Evolutionary conservation across 331 rosid species (phyloP), one percentile per base, ranked within the genome.

Genomic region (Malus hybrid): DNA sequence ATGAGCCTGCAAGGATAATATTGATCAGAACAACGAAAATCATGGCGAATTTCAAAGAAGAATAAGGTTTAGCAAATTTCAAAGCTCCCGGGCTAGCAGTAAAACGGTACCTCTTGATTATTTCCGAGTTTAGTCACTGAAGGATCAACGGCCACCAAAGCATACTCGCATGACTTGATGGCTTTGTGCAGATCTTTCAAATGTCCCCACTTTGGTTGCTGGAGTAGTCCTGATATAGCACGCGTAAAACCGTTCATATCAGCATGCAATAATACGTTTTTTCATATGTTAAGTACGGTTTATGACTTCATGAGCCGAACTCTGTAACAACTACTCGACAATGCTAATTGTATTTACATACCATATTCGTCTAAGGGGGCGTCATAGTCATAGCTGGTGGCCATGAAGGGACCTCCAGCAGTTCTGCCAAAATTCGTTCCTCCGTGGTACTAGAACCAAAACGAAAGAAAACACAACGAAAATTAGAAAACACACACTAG

Each of bases 361-460:
- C 99, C 99, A 50, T 59, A 94, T 85, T 94, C 99, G 63, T 94
- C 99, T 8, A 94, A 48, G 10, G 97, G 97, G 75, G 97, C 99
- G 80, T 94, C 97, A 52, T 87, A 94, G 78, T 94, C 99, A 46
- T 94, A 94, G 83, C 97, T 94, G 28, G 97, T 92, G 6, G 99
- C 92, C 66, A 92, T 90, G 85, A 92, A 94, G 65, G 84, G 97
- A 19, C 99, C 99, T 15, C 97, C 89, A 1, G 99, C 80, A 24
- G 97, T 92, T 65, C 92, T 73, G 33, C 96, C 99, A 71, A 94
- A 94, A 79, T 94, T 94, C 24, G 99, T 94, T 86, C 99, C 99
- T 73, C 99, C 99, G 75, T 94, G 99, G 57, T 89, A 94, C 99
- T 94, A 60, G 70, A 76, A 75, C 80, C 72, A 73, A 62, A 65